Percentiles rank a stretch among this genome's conserved stretches.
These are phyloP conservation scores for Aspergillus bombycis DNA, from an alignment of 2,329 filamentous ascomycete species.

Conservation along the genomic window DNA sequence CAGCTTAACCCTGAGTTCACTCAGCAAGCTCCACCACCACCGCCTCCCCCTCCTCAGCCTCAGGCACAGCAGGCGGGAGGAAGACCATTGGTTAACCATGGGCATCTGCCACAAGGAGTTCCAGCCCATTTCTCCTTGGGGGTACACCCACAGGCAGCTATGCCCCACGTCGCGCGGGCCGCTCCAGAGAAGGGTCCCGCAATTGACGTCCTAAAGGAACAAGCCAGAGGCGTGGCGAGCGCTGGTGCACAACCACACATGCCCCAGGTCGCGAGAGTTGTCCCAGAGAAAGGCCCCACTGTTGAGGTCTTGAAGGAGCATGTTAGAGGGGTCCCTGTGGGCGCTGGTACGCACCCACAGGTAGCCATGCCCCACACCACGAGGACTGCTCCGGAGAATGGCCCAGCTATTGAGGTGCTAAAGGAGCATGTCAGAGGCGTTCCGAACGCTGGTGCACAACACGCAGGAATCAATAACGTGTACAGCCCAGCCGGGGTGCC, in stretches of 20 bases:
- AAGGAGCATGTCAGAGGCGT: conserved; percentile 5
- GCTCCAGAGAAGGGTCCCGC: conserved; percentile 4
- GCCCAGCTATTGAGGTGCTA: conserved; percentile 6
- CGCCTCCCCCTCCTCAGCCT: conserved; percentile 9
- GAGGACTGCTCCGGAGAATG: neutral
- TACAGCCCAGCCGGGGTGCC: neutral
- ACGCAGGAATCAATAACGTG: neutral
- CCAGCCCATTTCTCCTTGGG: neutral
- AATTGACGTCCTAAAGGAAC: conserved; percentile 6
- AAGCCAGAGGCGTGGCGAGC: neutral
- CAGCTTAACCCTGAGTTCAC: conserved; percentile 14
- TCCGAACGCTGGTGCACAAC: neutral
- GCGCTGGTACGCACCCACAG: neutral
- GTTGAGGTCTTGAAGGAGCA: neutral
- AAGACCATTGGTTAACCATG: conserved; percentile 10
- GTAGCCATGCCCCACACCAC: conserved; percentile 6
- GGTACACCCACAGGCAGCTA: neutral
- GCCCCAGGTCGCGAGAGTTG: neutral
- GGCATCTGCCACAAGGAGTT: conserved; percentile 9
- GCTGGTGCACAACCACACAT: neutral
- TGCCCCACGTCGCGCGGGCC: conserved; percentile 6
- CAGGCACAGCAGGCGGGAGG: conserved; percentile 9
- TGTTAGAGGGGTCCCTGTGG: neutral
- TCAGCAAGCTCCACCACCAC: conserved; percentile 13
- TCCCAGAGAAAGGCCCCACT: neutral